A percentile compares a stretch with the other conserved stretches of the same genome.
These are phyloP conservation scores for Nephelium lappaceum DNA, from an alignment of 345 rosid genomes.

Conservation along the genomic window DNA sequence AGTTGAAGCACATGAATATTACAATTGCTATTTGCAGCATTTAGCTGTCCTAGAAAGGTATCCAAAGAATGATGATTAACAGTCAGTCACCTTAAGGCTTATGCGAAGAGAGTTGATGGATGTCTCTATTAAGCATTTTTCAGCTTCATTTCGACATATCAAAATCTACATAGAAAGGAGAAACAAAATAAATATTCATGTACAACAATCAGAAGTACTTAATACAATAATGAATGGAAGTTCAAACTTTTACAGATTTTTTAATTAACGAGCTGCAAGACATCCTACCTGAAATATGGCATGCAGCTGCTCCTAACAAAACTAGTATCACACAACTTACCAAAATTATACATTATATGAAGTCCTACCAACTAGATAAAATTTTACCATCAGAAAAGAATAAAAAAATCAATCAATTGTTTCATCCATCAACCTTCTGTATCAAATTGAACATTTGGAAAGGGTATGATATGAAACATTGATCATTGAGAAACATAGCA, in stretches of 20 bases:
- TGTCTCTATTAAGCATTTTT: conserved; percentile 94
- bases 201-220: neutral
- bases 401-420: neutral
- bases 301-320: neutral
- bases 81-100: conserved; percentile 81
- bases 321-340: neutral
- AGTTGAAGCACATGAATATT: neutral
- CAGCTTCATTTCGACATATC: conserved; percentile 95
- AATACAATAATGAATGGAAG: conserved; percentile 3
- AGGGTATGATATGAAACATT: neutral
- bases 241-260: neutral
- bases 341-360: neutral
- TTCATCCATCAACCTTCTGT: neutral
- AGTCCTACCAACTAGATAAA: neutral
- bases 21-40: neutral
- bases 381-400: neutral
- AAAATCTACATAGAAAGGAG: conserved; percentile 54
- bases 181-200: neutral
- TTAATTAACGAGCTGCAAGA: neutral
- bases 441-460: neutral
- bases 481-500: neutral
- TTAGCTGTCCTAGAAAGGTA: neutral
- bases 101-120: conserved; percentile 92
- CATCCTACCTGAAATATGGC: neutral
- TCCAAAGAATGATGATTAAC: conserved; percentile 6